Base-by-base conservation (phyloP, 139 green algal genomes). In the Axilococcus clingmanii region DNA sequence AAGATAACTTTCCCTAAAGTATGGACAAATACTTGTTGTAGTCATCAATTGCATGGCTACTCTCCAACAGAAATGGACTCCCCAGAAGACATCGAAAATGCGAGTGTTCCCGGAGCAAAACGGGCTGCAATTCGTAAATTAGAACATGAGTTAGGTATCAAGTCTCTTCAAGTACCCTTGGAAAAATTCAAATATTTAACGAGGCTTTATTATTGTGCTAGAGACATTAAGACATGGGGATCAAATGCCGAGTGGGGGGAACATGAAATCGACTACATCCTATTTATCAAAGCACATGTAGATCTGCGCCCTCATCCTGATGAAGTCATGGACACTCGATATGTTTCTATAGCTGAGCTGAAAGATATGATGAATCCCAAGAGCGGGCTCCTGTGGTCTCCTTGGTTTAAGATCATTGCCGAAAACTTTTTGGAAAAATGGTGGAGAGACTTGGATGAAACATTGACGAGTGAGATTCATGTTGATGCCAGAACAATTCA, bases 21-120 rank as follows among this genome's bases (percentile, higher is more conserved):
- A 36, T 96, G 89, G 90, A 97, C 90, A 36, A 98, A 98, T 74
- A 95, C 91, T 0, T 98, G 91, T 74, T 98, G 91, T 79, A 85
- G 63, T 48, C 91, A 98, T 68, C 91, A 74, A 16, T 68, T 98
- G 48, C 66, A 86, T 49, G 86, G 84, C 3, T 75, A 93, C 27
- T 17, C 43, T 0, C 86, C 85, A 5, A 55, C 46, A 44, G 81
- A 89, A 56, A 72, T 92, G 5, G 81, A 90, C 49, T 12, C 5
- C 2, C 37, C 50, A 0, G 51, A 44, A 0, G 57, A 64, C 35
- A 55, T 86, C 3, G 58, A 28, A 2, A 19, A 48, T 17, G 74
- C 61, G 3, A 37, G 27, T 15, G 60, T 71, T 7, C 74, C 74
- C 0, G 87, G 86, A 8, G 65, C 77, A 12, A 80, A 80, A 44